Conservation (phyloP, 1,139 yeast species). For the Pichia sp. region DNA sequence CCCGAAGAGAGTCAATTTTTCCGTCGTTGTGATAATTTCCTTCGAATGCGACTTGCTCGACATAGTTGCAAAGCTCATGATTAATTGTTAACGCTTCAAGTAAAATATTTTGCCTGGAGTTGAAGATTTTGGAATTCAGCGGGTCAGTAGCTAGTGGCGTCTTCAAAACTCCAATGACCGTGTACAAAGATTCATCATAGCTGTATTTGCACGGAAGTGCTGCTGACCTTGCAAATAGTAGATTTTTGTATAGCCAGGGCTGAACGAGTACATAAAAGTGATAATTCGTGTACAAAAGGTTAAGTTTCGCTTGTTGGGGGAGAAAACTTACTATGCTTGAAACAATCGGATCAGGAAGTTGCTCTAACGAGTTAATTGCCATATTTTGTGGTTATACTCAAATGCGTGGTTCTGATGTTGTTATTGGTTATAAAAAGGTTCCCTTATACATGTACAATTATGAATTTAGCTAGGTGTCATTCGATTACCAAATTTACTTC, state of each 20-base stretch:
- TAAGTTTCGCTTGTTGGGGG: slow-evolving; percentile 31
- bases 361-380: slow-evolving; percentile 4
- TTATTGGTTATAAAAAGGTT: not conserved
- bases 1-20: not conserved
- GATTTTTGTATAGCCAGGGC: slow-evolving; percentile 28
- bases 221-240: slow-evolving; percentile 25
- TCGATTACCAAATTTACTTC: not conserved
- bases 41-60: slow-evolving; percentile 25
- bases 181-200: slow-evolving; percentile 23
- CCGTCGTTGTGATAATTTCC: slow-evolving; percentile 4
- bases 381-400: not conserved
- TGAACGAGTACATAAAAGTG: slow-evolving; percentile 25
- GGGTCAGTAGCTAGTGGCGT: slow-evolving; percentile 26
- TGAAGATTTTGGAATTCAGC: slow-evolving; percentile 22
- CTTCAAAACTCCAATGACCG: slow-evolving; percentile 28
- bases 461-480: not conserved
- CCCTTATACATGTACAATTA: too few species aligned
- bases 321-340: slow-evolving; percentile 21
- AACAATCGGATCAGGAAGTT: slow-evolving; percentile 25
- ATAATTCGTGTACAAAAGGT: slow-evolving; percentile 27
- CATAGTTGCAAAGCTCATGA: slow-evolving; percentile 22
- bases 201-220: slow-evolving; percentile 13
- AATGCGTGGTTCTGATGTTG: not conserved
- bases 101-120: slow-evolving; percentile 29
- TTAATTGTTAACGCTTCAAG: slow-evolving; percentile 29